Base-by-base conservation (phyloP, 345 rosid genomes). In the Corchorus capsularis region DNA sequence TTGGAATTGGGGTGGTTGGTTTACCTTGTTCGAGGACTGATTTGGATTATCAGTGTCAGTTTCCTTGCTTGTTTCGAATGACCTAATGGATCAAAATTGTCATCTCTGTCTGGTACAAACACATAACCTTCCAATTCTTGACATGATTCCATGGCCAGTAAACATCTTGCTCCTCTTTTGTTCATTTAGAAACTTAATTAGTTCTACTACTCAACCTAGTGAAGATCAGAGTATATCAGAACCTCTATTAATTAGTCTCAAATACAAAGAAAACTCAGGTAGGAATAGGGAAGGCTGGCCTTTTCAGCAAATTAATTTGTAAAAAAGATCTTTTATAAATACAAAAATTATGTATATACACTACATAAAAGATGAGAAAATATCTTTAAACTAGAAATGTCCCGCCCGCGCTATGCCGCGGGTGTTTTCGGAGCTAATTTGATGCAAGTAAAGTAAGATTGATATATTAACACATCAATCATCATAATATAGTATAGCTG, bases 31-130 rank as follows among this genome's bases (percentile, higher is more conserved):
- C 77, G 91, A 83, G 96, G 92, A 65, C 46, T 86, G 32, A 64
- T 86, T 75, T 92, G 96, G 93, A n/a, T n/a, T 84, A 43, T 87
- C 94, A 16, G 60, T 91, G 43, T 74, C 91, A 35, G 77, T 84
- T 59, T 91, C 97, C 0, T 34, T 92, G 78, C 86, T 92, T 69
- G 90, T n/a, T 87, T 68, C 78, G 55, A 47, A 84, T 55, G 61
- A 79, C 90, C 22, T 85, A 81, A 69, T 86, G 84, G 87, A 75
- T 68, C 39, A 75, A 79, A 79, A 76, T 86, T 75, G 57, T 88
- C 17, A 78, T 55, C 72, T 79, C 80, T 61, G 45, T 86, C 43
- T 94, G 98, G 98, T 73, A 6, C 82, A 75, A 47, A 83, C 83
- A 41, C 41, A 63, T 8, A 69, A 77, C 15, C 69, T 91, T 41